A percentile compares a stretch with the other conserved stretches of the same genome.
phyloP scores from a whole-genome alignment of 352 stramenopile genomes.

The Phytophthora sansomeana region DNA sequence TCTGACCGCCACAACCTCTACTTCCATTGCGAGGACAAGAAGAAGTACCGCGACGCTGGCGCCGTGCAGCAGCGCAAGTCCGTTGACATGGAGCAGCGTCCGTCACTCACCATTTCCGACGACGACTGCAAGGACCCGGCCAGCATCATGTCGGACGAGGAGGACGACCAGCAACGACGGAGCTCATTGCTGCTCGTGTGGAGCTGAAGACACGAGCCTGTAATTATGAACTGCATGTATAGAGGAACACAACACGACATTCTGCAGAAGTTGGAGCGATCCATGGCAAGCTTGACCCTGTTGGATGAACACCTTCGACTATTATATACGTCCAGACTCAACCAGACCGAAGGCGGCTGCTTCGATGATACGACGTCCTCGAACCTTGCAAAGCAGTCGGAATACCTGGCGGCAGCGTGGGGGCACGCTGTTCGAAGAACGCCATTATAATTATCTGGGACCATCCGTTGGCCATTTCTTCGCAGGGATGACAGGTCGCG shows the following conservation, averaged over 20 bases:
- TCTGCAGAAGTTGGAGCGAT: neutral
- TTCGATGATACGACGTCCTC: conserved; percentile 10
- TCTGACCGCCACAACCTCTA: conserved; percentile 45
- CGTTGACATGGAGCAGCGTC: conserved; percentile 18
- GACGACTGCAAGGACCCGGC: conserved; percentile 24
- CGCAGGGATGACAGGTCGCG: conserved; percentile 12
- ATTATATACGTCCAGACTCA: conserved; percentile 19
- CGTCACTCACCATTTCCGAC: conserved; percentile 23
- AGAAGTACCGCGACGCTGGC: conserved; percentile 19
- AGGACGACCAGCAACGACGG: conserved; percentile 24
- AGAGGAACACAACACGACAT: conserved; percentile 9
- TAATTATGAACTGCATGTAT: conserved; percentile 29
- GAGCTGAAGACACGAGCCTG: conserved; percentile 25
- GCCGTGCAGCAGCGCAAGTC: conserved; percentile 30
- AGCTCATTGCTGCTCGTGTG: conserved; percentile 29
- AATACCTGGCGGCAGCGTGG: conserved; percentile 19
- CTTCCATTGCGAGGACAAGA: conserved; percentile 36
- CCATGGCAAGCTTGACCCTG: neutral
- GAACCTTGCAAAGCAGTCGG: neutral
- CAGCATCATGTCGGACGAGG: conserved; percentile 15
- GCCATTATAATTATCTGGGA: conserved; percentile 28
- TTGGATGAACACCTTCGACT: conserved; percentile 9
- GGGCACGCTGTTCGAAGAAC: conserved; percentile 14
- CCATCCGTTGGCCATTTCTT: conserved; percentile 5
- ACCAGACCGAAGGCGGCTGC: no score